Base-by-base conservation (phyloP, 1,139 yeast genomes). In the Torulaspora pretoriensis region DNA sequence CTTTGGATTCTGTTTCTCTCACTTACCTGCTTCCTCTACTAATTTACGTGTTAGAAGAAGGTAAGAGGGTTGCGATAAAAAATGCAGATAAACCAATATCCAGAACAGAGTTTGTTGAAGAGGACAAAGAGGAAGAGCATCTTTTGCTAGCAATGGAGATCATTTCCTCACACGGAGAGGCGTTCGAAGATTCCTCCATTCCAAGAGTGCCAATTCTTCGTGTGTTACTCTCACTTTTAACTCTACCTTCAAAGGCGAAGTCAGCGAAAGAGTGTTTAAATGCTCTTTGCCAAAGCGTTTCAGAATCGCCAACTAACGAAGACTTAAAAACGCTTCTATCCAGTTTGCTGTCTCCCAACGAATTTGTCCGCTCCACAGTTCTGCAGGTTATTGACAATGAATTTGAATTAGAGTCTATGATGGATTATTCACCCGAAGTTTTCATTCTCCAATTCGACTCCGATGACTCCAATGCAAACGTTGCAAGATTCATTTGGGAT, bases 71-170 rank as follows among this genome's bases (percentile, higher is more conserved):
- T 35, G 76, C 84, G 1, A 57, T 75, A 43, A 75, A 69, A 54
- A 77, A 74, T 54, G 69, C 80, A 1, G 71, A 70, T 38, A 69
- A 71, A 25, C 80, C 80, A 39, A 75, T 70, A 28, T 64, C 63
- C 29, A 72, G 64, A 45, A 75, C 78, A 34, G 96, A 77, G 61
- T 85, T 77, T 68, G 78, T 72, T 28, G 83, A 83, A 50, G 94
- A 85, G 60, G 95, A 86, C 50, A 85, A 84, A 23, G 86, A 84
- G 57, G 97, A 90, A 63, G 97, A 90, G 63, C 95, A 87, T 55
- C 68, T 88, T 38, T 68, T 86, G 46, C 69, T 92, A 47, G 86
- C 92, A 0, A 68, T 90, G 52, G 95, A 89, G 57, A 80, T 89
- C 40, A 71, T 92, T 33, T 72, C 87, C 0, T 73, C 79, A 9